Evolutionary conservation across 202 grass and related monocot genomes (phyloP).

Genomic region (Bolboschoenoplectus hybrid): DNA sequence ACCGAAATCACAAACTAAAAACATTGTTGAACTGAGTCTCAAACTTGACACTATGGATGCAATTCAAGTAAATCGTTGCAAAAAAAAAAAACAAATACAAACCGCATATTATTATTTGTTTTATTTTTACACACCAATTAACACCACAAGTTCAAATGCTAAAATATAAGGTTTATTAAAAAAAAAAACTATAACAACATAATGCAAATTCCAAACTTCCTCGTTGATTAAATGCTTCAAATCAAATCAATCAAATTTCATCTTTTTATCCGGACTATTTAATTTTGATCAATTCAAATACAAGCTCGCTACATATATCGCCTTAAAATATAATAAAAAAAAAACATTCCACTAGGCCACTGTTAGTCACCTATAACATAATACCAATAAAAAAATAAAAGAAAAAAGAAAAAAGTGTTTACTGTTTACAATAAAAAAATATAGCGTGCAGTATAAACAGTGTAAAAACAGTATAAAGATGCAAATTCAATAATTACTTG

Average conservation of each 20-base stretch:
- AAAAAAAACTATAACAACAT: background rate
- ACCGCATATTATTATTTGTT: background rate
- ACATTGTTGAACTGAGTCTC: too few species aligned
- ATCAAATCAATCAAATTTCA: background rate
- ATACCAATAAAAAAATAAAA: background rate
- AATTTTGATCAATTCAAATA: background rate
- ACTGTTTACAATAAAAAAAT: background rate
- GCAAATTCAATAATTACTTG: constrained; percentile 1
- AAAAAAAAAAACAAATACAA: background rate
- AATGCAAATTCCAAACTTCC: background rate
- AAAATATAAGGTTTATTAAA: background rate
- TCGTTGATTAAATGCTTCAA: background rate
- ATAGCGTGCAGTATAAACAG: constrained; percentile 12
- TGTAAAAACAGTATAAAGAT: constrained; percentile 24
- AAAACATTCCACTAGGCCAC: background rate
- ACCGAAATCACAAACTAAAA: background rate
- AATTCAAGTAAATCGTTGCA: background rate
- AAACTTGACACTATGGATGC: background rate
- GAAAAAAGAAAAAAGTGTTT: background rate
- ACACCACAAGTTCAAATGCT: background rate
- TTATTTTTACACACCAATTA: background rate
- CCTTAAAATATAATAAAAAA: background rate
- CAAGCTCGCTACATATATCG: background rate
- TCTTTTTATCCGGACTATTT: too few species aligned
- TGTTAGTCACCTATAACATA: background rate